Conservation (phyloP, 2,329 filamentous ascomycete genomes). For the Microdochium trichocladiopsis region DNA sequence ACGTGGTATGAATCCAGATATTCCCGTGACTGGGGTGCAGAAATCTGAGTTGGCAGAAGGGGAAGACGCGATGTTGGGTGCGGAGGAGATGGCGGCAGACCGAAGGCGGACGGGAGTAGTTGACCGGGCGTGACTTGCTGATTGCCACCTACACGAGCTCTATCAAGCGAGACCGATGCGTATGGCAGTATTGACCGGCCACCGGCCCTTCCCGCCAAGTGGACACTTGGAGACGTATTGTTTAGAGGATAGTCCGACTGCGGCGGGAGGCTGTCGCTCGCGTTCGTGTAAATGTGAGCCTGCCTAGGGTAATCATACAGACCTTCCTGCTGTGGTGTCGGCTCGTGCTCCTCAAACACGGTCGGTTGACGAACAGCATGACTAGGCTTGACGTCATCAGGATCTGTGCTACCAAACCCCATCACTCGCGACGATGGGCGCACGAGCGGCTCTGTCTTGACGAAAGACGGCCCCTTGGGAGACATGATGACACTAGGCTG, state of each 20-base stretch:
- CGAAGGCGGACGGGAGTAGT: background rate
- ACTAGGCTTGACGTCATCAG: background rate
- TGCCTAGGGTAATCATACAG: background rate
- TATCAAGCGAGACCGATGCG: background rate
- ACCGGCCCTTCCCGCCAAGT: background rate
- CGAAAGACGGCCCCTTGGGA: constrained; percentile 17
- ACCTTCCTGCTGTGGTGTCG: background rate
- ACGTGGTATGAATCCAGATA: background rate
- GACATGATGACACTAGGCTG: constrained; percentile 4
- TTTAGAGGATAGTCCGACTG: background rate
- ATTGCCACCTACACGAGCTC: background rate
- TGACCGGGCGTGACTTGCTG: background rate
- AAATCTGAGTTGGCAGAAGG: background rate
- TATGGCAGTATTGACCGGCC: background rate
- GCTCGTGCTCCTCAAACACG: background rate
- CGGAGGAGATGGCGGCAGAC: background rate
- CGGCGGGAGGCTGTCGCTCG: background rate
- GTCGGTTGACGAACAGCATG: background rate
- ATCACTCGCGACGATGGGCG: constrained; percentile 27
- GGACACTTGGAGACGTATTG: background rate
- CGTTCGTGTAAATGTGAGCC: background rate
- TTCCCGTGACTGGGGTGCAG: background rate
- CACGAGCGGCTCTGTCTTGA: constrained; percentile 30
- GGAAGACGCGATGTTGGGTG: background rate
- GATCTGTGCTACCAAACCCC: background rate